Percentiles rank a stretch among this genome's conserved stretches.
These are phyloP conservation scores for Epichloe typhina DNA, from an alignment of 2,329 filamentous ascomycete species.

Conservation along the genomic window DNA sequence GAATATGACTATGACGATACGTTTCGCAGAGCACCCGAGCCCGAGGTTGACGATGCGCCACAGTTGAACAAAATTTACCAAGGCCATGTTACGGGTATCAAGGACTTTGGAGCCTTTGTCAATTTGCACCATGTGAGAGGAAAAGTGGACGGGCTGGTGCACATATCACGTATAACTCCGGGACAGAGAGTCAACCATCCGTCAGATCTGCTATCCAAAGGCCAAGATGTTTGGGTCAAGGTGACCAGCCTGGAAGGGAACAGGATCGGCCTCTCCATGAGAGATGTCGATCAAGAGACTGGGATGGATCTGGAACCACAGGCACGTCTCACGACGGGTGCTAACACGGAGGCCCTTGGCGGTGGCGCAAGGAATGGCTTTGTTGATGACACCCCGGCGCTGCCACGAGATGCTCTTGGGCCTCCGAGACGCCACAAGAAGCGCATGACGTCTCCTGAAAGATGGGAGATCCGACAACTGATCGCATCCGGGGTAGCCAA, in stretches of 20 bases:
- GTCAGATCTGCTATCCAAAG: slow-evolving; percentile 68
- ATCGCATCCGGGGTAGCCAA: slow-evolving; percentile 92
- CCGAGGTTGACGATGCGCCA: slow-evolving; percentile 70
- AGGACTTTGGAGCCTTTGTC: slow-evolving; percentile 92
- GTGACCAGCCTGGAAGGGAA: slow-evolving; percentile 73
- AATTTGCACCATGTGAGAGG: slow-evolving; percentile 78
- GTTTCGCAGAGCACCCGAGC: slow-evolving; percentile 52
- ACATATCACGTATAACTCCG: slow-evolving; percentile 78
- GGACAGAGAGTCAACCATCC: slow-evolving; percentile 84
- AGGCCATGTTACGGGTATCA: slow-evolving; percentile 80
- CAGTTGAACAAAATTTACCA: slow-evolving; percentile 79
- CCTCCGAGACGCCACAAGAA: slow-evolving; percentile 56
- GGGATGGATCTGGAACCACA: slow-evolving; percentile 74
- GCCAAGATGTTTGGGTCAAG: slow-evolving; percentile 85
- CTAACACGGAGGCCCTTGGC: slow-evolving; percentile 75
- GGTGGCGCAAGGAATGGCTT: slow-evolving; percentile 47
- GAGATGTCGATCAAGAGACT: slow-evolving; percentile 84
- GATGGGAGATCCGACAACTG: slow-evolving; percentile 94
- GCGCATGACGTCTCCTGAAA: slow-evolving; percentile 87
- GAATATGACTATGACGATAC: slow-evolving; percentile 38
- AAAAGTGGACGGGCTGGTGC: slow-evolving; percentile 84
- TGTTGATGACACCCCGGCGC: slow-evolving; percentile 25
- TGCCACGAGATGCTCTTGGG: slow-evolving; percentile 26
- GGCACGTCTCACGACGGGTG: slow-evolving; percentile 68
- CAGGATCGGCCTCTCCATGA: slow-evolving; percentile 85